phyloP scores from a whole-genome alignment of 2,329 filamentous ascomycete genomes.

The Ophiostoma sp. region DNA sequence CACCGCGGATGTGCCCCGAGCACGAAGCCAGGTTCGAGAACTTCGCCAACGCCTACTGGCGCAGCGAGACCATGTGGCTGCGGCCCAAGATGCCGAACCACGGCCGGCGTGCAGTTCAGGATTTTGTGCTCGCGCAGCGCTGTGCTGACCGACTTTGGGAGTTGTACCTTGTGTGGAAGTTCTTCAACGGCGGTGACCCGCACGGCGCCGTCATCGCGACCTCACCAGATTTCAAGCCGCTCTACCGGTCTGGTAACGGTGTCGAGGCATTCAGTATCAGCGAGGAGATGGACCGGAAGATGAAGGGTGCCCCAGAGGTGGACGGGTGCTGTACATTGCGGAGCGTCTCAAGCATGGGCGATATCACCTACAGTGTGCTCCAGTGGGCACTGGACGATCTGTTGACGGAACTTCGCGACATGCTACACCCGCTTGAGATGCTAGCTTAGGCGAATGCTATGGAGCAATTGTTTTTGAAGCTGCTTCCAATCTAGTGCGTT shows the following conservation, averaged over 20 bases:
- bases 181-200: constrained; percentile 20
- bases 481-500: background rate
- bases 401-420: constrained; percentile 22
- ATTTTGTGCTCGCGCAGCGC: background rate
- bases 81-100: background rate
- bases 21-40: constrained; percentile 25
- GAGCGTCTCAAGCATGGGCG: background rate
- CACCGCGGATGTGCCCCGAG: constrained; percentile 23
- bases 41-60: constrained; percentile 19
- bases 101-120: background rate
- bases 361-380: constrained; percentile 22
- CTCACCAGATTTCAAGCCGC: background rate
- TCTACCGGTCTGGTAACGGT: background rate
- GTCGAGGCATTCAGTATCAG: background rate
- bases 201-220: background rate
- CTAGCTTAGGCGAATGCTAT: background rate
- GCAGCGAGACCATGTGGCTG: constrained; percentile 28
- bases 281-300: background rate
- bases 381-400: constrained; percentile 23
- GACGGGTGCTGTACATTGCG: background rate
- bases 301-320: background rate
- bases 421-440: constrained; percentile 28
- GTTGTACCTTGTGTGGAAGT: constrained; percentile 27
- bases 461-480: background rate
- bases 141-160: constrained; percentile 24